Evolutionary conservation across 2,329 filamentous ascomycete genomes (phyloP).

Genomic region (Neonectria neomacrospora): DNA sequence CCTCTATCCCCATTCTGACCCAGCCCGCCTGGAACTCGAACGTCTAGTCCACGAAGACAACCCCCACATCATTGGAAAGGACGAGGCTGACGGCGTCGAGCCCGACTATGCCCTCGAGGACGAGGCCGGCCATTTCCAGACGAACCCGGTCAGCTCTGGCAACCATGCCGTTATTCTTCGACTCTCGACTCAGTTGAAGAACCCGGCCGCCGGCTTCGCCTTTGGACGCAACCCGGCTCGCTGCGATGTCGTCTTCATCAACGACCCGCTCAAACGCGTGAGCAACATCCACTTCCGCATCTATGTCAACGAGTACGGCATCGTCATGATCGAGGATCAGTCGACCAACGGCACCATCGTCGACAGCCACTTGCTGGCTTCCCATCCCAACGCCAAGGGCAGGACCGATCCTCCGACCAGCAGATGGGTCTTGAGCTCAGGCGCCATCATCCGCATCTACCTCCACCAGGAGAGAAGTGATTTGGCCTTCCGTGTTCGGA

Average conservation of each 20-base stretch:
- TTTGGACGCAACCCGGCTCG: conserved; percentile 81
- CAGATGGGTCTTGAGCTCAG: conserved; percentile 74
- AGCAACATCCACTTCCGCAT: conserved; percentile 98
- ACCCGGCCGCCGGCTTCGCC: conserved; percentile 77
- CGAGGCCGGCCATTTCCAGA: conserved; percentile 58
- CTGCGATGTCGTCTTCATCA: conserved; percentile 77
- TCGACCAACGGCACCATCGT: conserved; percentile 97
- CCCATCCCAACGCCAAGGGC: conserved; percentile 51
- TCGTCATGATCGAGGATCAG: conserved; percentile 90
- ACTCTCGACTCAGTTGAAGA: conserved; percentile 78
- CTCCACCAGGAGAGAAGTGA: conserved; percentile 65
- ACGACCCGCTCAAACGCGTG: conserved; percentile 76
- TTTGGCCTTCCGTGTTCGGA: conserved; percentile 85
- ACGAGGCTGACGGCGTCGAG: conserved; percentile 61
- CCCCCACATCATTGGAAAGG: conserved; percentile 61
- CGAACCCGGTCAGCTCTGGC: conserved; percentile 59
- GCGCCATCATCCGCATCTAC: conserved; percentile 77
- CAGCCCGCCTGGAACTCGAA: conserved; percentile 76
- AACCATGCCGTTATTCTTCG: conserved; percentile 81
- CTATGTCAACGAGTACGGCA: conserved; percentile 85
- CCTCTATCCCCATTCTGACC: conserved; percentile 80
- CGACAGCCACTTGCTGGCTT: conserved; percentile 73
- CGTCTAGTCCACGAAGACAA: conserved; percentile 60
- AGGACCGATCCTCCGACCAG: conserved; percentile 48
- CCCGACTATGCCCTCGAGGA: conserved; percentile 64